Evolutionary conservation across 1,139 yeast species (phyloP).

Genomic region (Lodderomyces margitis): DNA sequence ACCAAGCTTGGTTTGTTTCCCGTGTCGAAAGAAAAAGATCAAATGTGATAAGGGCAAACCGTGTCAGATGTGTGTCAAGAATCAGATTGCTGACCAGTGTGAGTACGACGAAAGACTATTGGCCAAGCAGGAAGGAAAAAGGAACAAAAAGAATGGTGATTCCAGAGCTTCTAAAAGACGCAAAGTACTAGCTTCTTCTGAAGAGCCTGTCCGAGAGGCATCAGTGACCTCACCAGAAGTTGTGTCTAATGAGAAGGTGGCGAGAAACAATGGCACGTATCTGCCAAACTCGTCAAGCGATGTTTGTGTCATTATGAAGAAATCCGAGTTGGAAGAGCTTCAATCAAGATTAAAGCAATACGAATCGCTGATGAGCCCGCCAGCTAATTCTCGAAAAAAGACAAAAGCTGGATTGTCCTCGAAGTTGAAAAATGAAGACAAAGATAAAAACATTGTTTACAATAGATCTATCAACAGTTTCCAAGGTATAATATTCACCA

Average conservation of each 20-base stretch:
- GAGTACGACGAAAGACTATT: slow-evolving; percentile 13
- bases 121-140: background rate
- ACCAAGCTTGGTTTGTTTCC: slow-evolving; percentile 36
- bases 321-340: slow-evolving; percentile 15
- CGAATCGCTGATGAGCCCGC: slow-evolving; percentile 5
- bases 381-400: background rate
- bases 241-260: background rate
- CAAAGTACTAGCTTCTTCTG: background rate
- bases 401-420: background rate
- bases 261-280: background rate
- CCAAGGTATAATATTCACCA: slow-evolving; percentile 11
- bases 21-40: slow-evolving; percentile 41
- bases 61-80: slow-evolving; percentile 40
- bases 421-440: background rate
- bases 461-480: slow-evolving; percentile 11
- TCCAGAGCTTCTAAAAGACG: background rate
- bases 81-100: slow-evolving; percentile 14
- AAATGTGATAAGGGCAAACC: slow-evolving; percentile 43
- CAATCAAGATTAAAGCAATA: slow-evolving; percentile 14
- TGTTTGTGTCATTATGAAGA: slow-evolving; percentile 15
- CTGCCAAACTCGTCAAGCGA: slow-evolving; percentile 7
- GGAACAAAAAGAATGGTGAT: background rate
- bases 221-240: background rate
- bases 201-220: background rate
- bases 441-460: slow-evolving; percentile 10